Conservation (phyloP, 208 protist genomes). For the Trypanosoma platydactyli region DNA sequence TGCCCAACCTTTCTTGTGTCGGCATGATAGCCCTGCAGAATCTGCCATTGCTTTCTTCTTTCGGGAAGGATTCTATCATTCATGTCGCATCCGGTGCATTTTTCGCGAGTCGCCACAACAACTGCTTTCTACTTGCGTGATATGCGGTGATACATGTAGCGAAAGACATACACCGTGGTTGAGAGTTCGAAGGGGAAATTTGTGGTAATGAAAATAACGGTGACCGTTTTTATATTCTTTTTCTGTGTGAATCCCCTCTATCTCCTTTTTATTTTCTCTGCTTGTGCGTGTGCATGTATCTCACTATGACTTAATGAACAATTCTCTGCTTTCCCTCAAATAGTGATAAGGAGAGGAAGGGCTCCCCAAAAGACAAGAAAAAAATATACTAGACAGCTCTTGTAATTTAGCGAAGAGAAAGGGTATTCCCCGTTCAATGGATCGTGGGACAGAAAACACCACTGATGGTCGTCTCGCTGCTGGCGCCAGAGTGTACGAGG, state of each 20-base stretch:
- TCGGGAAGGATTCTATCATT: conserved; percentile 77
- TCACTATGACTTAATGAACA: not conserved
- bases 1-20: conserved; percentile 48
- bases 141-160: not conserved
- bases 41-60: conserved; percentile 62
- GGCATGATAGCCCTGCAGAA: conserved; percentile 76
- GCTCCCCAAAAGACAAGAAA: too few species aligned
- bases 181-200: too few species aligned
- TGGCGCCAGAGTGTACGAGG: conserved; percentile 50
- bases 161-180: not conserved
- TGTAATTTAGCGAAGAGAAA: not conserved
- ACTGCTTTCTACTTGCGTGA: conserved; percentile 34
- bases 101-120: conserved; percentile 62
- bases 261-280: too few species aligned
- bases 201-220: not conserved
- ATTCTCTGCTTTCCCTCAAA: not conserved
- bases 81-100: conserved; percentile 74
- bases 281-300: too few species aligned
- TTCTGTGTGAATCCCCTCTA: conserved; percentile 1
- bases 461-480: conserved; percentile 2
- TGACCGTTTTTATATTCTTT: not conserved
- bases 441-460: not conserved
- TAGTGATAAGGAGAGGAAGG: not conserved
- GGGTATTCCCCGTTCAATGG: conserved; percentile 6
- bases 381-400: too few species aligned